Evolutionary conservation across 148 eudicot species (phyloP), one percentile per base, ranked within the genome.

Genomic region (Rhododendron simsii): DNA sequence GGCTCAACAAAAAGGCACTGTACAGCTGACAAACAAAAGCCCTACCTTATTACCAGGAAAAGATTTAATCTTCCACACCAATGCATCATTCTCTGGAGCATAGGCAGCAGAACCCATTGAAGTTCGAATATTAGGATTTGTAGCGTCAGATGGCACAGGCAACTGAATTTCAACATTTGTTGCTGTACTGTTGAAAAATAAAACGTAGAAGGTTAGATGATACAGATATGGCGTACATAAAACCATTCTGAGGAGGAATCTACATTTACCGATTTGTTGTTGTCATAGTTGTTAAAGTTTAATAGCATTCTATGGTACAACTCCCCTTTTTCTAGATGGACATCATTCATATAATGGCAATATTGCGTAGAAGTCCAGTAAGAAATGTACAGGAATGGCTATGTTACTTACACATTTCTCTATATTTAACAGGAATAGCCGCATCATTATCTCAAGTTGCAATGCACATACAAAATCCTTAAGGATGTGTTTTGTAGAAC

Each of bases 21-120:
- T 30, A 30, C 76, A 8, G 10, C 37, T 83, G 53, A 48, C 78
- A 8, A 10, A n/a, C 4, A 39, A 18, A 71, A 61, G 33, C 7
- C 85, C 14, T 83, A 93, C 96, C 96, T 93, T 95, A 76, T 89
- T 91, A 41, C 98, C 98, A 45, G 96, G 93, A 88, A 95, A 93
- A 30, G 95, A 93, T 87, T 88, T 95, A 65, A 95, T 93, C 85
- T 91, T 93, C 98, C 96, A 93, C 6, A 90, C 53, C 74, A 95
- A 81, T 50, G 92, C 85, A 92, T 95, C 95, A 11, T 88, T 92
- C 50, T 93, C 96, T 48, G 98, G 98, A 74, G 91, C 90, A 86
- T 95, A 95, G 61, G 87, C 85, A 45, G 98, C 96, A 85, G 94
- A 86, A 77, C 96, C 96, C 95, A 95, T 91, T 11, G 96, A 91